A percentile compares a stretch with the other conserved stretches of the same genome.
These are phyloP conservation scores for Dictyostelium capitatum DNA, from an alignment of 78 protist genomes.

Conservation along the genomic window DNA sequence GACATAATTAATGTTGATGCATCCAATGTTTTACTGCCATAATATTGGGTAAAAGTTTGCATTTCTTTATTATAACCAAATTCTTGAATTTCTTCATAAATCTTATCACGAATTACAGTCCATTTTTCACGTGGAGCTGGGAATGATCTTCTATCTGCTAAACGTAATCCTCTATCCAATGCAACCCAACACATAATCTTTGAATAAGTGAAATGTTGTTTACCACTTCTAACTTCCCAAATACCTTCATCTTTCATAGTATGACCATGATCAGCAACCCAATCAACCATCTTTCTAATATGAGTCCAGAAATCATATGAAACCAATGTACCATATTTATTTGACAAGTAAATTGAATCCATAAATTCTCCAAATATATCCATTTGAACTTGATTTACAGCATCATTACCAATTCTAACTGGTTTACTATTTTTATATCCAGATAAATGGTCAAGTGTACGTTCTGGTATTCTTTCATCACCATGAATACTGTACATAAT, in stretches of 20 bases:
- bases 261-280: slow-evolving; percentile 65
- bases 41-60: slow-evolving; percentile 59
- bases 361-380: slow-evolving; percentile 81
- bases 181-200: slow-evolving; percentile 85
- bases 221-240: slow-evolving; percentile 85
- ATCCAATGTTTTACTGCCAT: slow-evolving; percentile 68
- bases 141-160: slow-evolving; percentile 73
- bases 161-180: slow-evolving; percentile 75
- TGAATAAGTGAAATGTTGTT: slow-evolving; percentile 74
- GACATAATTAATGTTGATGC: slow-evolving; percentile 82
- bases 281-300: slow-evolving; percentile 53
- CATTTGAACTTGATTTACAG: slow-evolving; percentile 79
- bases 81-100: slow-evolving; percentile 73
- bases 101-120: slow-evolving; percentile 37
- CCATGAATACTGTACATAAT: slow-evolving; percentile 82
- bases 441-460: slow-evolving; percentile 25
- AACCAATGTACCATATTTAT: slow-evolving; percentile 74
- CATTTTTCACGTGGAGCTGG: slow-evolving; percentile 79
- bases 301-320: slow-evolving; percentile 79
- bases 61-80: slow-evolving; percentile 38
- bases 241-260: slow-evolving; percentile 72
- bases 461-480: slow-evolving; percentile 48
- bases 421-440: slow-evolving; percentile 62
- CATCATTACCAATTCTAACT: slow-evolving; percentile 80
- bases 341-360: slow-evolving; percentile 75